Conservation (phyloP, 2,329 filamentous ascomycete species). For the Sphaerostilbella broomeana region DNA sequence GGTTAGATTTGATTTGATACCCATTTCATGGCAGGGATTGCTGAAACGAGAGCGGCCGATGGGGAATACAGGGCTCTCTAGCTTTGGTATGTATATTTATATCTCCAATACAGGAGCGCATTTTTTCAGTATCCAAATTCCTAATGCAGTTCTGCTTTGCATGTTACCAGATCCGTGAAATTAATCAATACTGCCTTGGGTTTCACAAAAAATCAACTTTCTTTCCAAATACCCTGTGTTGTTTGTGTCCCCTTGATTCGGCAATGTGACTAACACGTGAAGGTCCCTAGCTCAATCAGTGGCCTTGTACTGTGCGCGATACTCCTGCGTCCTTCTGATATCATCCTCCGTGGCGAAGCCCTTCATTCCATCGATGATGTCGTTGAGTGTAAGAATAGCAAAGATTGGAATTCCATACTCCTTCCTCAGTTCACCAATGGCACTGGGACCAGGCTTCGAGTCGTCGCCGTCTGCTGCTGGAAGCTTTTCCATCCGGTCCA, state of each 20-base stretch:
- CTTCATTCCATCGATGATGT: constrained; percentile 67
- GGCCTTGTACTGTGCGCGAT: constrained; percentile 60
- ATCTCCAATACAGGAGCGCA: background rate
- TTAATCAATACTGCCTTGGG: too few species aligned
- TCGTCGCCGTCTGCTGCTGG: constrained; percentile 59
- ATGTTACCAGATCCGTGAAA: too few species aligned
- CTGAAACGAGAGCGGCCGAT: background rate
- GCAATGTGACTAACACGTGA: too few species aligned
- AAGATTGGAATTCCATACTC: constrained; percentile 80
- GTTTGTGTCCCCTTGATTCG: too few species aligned
- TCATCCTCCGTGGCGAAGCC: constrained; percentile 55
- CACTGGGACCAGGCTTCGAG: constrained; percentile 63
- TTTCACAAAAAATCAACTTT: too few species aligned
- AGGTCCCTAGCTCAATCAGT: constrained; percentile 41
- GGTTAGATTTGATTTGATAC: background rate
- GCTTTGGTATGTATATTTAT: background rate
- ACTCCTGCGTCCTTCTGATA: constrained; percentile 63
- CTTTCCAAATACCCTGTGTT: too few species aligned
- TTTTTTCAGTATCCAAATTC: constrained; percentile 6
- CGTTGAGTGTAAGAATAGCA: constrained; percentile 75
- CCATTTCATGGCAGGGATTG: background rate
- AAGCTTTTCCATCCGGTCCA: constrained; percentile 82
- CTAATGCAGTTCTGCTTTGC: too few species aligned
- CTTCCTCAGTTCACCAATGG: constrained; percentile 77
- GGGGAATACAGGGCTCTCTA: background rate